Conservation (phyloP, 148 eudicot genomes). For the Camellia lanceoleosa region DNA sequence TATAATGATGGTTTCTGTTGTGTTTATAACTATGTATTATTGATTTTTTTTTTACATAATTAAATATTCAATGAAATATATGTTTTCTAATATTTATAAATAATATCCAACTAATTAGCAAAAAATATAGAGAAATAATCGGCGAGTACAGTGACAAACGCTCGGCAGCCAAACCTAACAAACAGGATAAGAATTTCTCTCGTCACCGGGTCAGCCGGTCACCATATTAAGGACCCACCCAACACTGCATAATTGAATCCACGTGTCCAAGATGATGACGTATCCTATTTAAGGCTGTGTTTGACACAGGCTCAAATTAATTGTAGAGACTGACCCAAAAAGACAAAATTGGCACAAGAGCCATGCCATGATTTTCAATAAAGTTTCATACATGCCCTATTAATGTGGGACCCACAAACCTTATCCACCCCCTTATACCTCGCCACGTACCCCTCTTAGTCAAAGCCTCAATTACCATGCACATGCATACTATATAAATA, state of each 20-base stretch:
- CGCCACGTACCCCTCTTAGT: constrained; percentile 21
- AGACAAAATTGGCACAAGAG: constrained; percentile 30
- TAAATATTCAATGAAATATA: no score
- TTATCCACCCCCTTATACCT: neutral
- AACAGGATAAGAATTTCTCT: neutral
- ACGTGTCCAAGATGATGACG: constrained; percentile 35
- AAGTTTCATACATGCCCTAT: neutral
- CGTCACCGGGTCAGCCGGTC: neutral
- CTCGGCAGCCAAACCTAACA: neutral
- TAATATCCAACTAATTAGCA: no score
- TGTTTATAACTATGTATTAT: no score
- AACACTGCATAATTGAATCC: constrained; percentile 16
- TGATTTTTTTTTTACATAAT: no score
- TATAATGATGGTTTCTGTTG: no score
- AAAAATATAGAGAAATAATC: neutral
- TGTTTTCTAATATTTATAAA: no score
- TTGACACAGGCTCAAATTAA: constrained; percentile 16
- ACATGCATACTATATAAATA: no score
- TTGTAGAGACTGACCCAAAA: constrained; percentile 1
- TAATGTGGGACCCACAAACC: constrained; percentile 16
- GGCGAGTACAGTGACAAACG: neutral
- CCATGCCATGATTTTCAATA: constrained; percentile 27
- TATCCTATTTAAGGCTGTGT: constrained; percentile 4
- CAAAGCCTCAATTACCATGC: constrained; percentile 9
- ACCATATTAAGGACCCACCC: neutral